Percentiles rank a stretch among this genome's conserved stretches.
phyloP scores from a whole-genome alignment of 2,329 filamentous ascomycete species.

The Mycosphaerella sp. region DNA sequence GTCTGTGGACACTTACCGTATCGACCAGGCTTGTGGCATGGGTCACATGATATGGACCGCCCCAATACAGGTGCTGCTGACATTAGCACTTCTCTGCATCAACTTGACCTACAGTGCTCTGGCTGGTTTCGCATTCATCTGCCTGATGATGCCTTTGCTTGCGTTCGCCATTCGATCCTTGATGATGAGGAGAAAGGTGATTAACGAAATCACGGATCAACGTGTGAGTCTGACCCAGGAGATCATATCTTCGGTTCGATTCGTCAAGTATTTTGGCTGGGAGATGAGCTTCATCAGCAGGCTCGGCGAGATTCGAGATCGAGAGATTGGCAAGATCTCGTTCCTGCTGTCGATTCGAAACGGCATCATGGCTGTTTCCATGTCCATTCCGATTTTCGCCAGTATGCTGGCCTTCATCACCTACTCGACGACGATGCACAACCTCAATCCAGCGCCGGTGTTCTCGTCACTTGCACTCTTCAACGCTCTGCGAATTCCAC shows the following conservation, averaged over 20 bases:
- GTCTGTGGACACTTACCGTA: conserved; percentile 89
- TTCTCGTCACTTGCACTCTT: conserved; percentile 94
- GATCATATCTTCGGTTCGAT: conserved; percentile 81
- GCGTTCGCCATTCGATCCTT: conserved; percentile 70
- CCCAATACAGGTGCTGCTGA: conserved; percentile 70
- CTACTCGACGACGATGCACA: conserved; percentile 56
- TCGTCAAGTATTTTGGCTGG: conserved; percentile 97
- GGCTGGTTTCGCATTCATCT: conserved; percentile 75
- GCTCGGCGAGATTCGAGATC: conserved; percentile 63
- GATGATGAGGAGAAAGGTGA: conserved; percentile 65
- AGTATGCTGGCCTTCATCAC: conserved; percentile 95
- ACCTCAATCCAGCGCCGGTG: conserved; percentile 65
- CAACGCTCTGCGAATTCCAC: conserved; percentile 80
- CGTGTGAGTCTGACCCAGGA: conserved; percentile 87
- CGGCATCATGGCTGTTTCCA: conserved; percentile 73
- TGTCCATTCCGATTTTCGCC: conserved; percentile 86
- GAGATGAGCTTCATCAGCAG: conserved; percentile 78
- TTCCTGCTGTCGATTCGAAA: conserved; percentile 75
- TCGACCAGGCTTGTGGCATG: conserved; percentile 80
- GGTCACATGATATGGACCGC: conserved; percentile 91
- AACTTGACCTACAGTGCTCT: conserved; percentile 88
- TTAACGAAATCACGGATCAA: conserved; percentile 93
- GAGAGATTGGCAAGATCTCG: conserved; percentile 80
- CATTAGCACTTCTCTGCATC: conserved; percentile 70
- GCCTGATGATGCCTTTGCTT: conserved; percentile 70